Evolutionary conservation across 1,139 yeast species (phyloP), one percentile per base, ranked within the genome.

Genomic region (Candida sanyaensis): DNA sequence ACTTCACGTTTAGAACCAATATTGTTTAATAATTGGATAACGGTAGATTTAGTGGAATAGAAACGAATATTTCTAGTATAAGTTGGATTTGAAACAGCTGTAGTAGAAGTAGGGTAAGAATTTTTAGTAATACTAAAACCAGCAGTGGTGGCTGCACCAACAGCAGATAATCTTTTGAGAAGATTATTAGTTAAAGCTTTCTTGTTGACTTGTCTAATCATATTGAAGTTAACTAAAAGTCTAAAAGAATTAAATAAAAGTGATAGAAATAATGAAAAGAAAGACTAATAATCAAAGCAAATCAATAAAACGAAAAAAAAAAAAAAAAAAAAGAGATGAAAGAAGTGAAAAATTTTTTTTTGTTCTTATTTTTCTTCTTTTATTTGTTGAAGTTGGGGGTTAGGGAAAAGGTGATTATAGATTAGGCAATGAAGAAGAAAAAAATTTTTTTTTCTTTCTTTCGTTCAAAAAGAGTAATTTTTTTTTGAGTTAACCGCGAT

Each of bases 1-100:
- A 93, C 99, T 70, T 93, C 99, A 58, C 98, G 81, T 67, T 93
- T 93, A 44, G 97, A 91, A 21, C 98, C 98, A 58, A 95, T 93
- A 66, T 92, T 93, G 75, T 92, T 95, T 65, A 93, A 76, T 49
- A 95, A 77, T 66, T 93, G 99, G 52, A 95, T 90, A 41, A 93
- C 98, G 0, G 99, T 93, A 17, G 97, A 89, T 70, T 97, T 78
- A 34, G 97, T 90, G 30, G 92, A 85, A 58, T 69, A 69, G 21
- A 26, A 34, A 28, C 45, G 39, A 24, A 34, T 23, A 21, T 34
- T 34, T 17, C 28, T 28, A 2, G 34, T 8, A 23, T 42, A 50
- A 32, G 45, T 26, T 10, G 32, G 34, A 12, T 12, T 30, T 33
- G 43, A 31, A 27, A 43, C 32, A 27, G 48, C 37, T 12, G 31